A percentile compares a stretch with the other conserved stretches of the same genome.
phyloP scores from a whole-genome alignment of 768 basidiomycete genomes.

The Mycena leptocephala region DNA sequence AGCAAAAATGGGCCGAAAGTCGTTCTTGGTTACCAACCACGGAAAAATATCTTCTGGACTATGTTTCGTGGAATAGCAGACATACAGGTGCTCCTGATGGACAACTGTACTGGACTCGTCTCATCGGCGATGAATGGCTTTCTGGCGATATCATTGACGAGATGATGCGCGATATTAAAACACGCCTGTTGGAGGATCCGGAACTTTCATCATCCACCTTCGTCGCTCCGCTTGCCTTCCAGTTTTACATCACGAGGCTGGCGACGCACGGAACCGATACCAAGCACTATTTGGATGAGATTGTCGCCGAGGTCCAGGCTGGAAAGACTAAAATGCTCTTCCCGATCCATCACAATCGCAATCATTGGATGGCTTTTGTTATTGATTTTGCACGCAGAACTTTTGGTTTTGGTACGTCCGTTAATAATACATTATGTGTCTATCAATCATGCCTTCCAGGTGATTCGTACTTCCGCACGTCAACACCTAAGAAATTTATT shows the following conservation, averaged over 20 bases:
- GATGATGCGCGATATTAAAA: background rate
- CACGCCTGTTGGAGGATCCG: background rate
- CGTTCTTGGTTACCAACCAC: background rate
- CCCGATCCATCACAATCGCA: background rate
- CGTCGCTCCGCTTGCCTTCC: background rate
- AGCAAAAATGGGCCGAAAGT: constrained; percentile 1
- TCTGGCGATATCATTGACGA: constrained; percentile 7
- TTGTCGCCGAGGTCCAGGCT: background rate
- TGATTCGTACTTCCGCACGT: background rate
- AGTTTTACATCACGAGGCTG: background rate
- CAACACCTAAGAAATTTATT: background rate
- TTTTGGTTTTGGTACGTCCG: background rate
- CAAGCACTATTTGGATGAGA: background rate
- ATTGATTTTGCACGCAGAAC: background rate
- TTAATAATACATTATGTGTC: background rate
- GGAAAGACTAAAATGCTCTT: background rate
- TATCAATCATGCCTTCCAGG: background rate
- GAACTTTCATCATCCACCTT: background rate
- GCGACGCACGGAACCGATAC: background rate
- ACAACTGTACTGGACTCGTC: constrained; percentile 14
- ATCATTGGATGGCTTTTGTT: constrained; percentile 3
- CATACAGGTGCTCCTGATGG: background rate
- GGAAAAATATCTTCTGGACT: background rate
- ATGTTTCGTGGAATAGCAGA: background rate
- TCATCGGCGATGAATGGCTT: constrained; percentile 12